phyloP scores from a whole-genome alignment of 2,329 filamentous ascomycete genomes.

The Magnaporthiopsis rhizophila region DNA sequence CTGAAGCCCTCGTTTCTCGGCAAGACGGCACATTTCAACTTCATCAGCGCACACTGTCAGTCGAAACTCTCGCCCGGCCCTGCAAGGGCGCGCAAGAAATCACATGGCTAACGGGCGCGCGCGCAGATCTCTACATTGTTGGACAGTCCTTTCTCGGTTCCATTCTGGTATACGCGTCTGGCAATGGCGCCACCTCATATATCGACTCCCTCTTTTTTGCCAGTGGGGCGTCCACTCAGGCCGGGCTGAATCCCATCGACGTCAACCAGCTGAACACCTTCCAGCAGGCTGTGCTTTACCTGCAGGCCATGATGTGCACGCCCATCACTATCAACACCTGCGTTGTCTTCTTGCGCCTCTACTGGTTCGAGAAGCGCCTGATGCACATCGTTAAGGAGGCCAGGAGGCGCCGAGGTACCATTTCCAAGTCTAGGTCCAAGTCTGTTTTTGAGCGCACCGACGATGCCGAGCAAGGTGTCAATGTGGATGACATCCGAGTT shows the following conservation, averaged over 20 bases:
- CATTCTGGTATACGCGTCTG: constrained; percentile 61
- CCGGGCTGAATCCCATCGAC: constrained; percentile 77
- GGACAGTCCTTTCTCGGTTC: constrained; percentile 65
- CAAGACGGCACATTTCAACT: constrained; percentile 65
- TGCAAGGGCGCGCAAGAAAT: not conserved
- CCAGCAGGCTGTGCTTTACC: constrained; percentile 65
- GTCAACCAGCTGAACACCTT: constrained; percentile 61
- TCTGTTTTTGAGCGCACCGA: constrained; percentile 19
- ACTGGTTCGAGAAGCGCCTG: constrained; percentile 98
- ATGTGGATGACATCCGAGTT: constrained; percentile 57
- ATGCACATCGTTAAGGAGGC: constrained; percentile 73
- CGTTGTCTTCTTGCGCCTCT: constrained; percentile 86
- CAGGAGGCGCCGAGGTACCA: constrained; percentile 53
- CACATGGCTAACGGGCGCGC: constrained; percentile 1
- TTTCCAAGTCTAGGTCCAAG: constrained; percentile 46
- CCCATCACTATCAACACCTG: constrained; percentile 78
- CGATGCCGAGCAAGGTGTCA: constrained; percentile 54
- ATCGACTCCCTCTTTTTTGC: constrained; percentile 86
- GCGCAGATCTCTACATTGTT: constrained; percentile 71
- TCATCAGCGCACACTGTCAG: constrained; percentile 73
- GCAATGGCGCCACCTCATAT: constrained; percentile 56
- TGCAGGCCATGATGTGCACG: constrained; percentile 66
- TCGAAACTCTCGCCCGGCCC: constrained; percentile 12
- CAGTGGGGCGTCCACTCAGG: constrained; percentile 82
- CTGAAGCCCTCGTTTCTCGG: constrained; percentile 50